A percentile compares a stretch with the other conserved stretches of the same genome.
These are phyloP conservation scores for Colletotrichum caudatum DNA, from an alignment of 2,329 filamentous ascomycete species.

Conservation along the genomic window DNA sequence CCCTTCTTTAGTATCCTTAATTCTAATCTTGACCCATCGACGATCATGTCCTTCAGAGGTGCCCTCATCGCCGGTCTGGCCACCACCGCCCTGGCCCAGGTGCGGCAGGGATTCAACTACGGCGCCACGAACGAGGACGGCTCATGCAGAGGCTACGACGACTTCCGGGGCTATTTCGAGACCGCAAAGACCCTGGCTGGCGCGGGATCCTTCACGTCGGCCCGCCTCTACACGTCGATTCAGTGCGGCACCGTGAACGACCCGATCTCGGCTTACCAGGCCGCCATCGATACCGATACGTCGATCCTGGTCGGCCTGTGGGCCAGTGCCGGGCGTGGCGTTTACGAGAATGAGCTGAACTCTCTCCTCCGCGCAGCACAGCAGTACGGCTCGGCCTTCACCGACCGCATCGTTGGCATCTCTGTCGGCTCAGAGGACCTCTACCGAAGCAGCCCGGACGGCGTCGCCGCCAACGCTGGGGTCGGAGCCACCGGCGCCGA, in stretches of 20 bases:
- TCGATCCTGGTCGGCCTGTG: conserved; percentile 67
- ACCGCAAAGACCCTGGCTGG: conserved; percentile 31
- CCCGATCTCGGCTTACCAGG: conserved; percentile 77
- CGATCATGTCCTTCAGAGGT: conserved; percentile 14
- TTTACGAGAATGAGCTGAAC: conserved; percentile 59
- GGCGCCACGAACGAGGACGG: conserved; percentile 40
- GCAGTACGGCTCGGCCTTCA: conserved; percentile 55
- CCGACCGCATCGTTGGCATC: conserved; percentile 63
- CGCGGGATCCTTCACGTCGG: conserved; percentile 28
- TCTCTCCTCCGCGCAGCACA: conserved; percentile 62
- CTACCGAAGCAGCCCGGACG: conserved; percentile 55
- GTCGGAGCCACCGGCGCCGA: conserved; percentile 55
- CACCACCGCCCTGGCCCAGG: conserved; percentile 27
- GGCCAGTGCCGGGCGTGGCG: conserved; percentile 54
- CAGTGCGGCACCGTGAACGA: conserved; percentile 50
- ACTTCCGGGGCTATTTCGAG: conserved; percentile 38
- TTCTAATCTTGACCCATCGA: conserved; percentile 2
- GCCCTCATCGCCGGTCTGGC: conserved; percentile 22
- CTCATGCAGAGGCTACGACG: conserved; percentile 36
- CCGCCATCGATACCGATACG: conserved; percentile 62
- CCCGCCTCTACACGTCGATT: conserved; percentile 40
- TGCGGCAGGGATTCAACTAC: conserved; percentile 40
- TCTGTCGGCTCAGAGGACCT: conserved; percentile 69
- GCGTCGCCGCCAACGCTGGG: conserved; percentile 33
- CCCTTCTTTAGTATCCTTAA: no score